Conservation (phyloP, 176 grass and related monocot species). For the Oryza punctata region DNA sequence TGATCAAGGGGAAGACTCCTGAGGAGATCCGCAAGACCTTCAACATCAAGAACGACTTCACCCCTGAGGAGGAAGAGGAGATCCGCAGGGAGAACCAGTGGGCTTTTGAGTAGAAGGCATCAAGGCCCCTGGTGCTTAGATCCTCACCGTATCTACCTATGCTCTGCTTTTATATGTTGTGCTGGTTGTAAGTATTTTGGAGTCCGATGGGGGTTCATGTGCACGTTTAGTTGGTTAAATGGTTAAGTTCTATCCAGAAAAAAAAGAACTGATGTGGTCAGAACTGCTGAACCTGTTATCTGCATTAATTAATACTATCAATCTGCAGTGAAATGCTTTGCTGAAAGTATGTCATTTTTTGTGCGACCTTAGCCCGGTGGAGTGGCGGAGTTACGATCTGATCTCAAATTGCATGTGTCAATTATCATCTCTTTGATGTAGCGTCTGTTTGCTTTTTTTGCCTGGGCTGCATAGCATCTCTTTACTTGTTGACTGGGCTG, state of each 20-base stretch:
- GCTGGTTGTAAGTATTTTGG: conserved; percentile 46
- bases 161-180: conserved; percentile 27
- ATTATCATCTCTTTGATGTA: not conserved
- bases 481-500: no score
- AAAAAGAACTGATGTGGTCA: conserved; percentile 15
- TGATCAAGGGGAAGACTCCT: conserved; percentile 53
- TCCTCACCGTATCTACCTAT: not conserved
- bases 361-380: not conserved
- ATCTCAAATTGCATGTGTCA: no score
- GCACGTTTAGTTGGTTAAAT: conserved; percentile 13
- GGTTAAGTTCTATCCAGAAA: not conserved
- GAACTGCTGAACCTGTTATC: conserved; percentile 30
- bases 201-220: not conserved
- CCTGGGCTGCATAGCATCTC: not conserved
- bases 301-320: not conserved
- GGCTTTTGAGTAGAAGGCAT: conserved; percentile 38
- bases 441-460: no score
- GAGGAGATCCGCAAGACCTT: conserved; percentile 54
- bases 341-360: not conserved
- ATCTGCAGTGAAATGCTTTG: not conserved
- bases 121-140: not conserved
- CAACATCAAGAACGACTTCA: conserved; percentile 50
- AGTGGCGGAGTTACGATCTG: not conserved
- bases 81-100: conserved; percentile 56
- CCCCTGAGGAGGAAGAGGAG: conserved; percentile 53